Conservation (phyloP, 2,329 filamentous ascomycete species). For the Cryphonectria naterciae region DNA sequence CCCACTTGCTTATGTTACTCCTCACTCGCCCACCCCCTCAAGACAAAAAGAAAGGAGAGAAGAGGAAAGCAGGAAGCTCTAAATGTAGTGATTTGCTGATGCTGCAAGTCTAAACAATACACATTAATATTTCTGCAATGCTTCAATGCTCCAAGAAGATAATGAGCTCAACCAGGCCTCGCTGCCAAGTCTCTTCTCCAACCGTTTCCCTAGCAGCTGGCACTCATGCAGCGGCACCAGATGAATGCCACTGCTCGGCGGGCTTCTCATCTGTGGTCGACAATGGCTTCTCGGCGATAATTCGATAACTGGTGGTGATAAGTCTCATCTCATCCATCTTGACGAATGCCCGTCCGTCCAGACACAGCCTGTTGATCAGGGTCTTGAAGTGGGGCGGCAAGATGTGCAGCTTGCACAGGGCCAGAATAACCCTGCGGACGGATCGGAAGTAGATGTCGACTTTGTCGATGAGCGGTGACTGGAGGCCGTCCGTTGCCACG, state of each 20-base stretch:
- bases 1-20: neutral
- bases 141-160: neutral
- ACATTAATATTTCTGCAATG: conserved; percentile 21
- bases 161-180: neutral
- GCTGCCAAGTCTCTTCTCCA: neutral
- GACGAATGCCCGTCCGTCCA: conserved; percentile 58
- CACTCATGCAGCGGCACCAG: neutral
- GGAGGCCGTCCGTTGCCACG: conserved; percentile 47
- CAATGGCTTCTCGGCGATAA: conserved; percentile 53
- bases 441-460: conserved; percentile 59
- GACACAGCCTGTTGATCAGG: conserved; percentile 55
- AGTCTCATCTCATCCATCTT: conserved; percentile 59
- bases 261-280: neutral
- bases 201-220: neutral
- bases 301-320: conserved; percentile 55
- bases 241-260: neutral
- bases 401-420: conserved; percentile 49
- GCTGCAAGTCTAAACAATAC: conserved; percentile 21
- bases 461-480: conserved; percentile 57
- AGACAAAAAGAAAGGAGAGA: neutral
- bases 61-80: neutral
- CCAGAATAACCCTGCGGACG: conserved; percentile 52
- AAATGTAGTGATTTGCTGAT: neutral
- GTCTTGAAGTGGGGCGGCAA: conserved; percentile 57
- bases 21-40: too few relatives aligned